phyloP scores from a whole-genome alignment of 208 protist genomes.

The Wallacemonas rigidus region DNA sequence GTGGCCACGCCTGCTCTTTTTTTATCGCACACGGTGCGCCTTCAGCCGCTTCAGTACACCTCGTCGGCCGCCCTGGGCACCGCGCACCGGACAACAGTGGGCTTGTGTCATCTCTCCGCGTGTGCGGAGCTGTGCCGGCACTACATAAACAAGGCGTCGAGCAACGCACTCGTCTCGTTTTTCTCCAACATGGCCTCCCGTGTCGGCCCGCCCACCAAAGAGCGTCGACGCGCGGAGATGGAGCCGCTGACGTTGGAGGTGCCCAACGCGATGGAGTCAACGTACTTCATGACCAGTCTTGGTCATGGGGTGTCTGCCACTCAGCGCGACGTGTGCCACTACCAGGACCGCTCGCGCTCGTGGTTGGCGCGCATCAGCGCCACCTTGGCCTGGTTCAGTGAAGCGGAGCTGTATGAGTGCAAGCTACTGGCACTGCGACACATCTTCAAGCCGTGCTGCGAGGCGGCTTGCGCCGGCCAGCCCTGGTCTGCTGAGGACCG shows the following conservation, averaged over 20 bases:
- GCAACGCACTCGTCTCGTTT: slow-evolving; percentile 31
- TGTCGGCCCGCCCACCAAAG: slow-evolving; percentile 6
- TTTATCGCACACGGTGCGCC: neutral
- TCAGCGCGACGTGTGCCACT: slow-evolving; percentile 12
- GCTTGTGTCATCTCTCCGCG: slow-evolving; percentile 31
- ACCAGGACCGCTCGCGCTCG: slow-evolving; percentile 27
- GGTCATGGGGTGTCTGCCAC: slow-evolving; percentile 16
- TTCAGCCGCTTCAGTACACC: slow-evolving; percentile 9
- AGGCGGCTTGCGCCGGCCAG: neutral
- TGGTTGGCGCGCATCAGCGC: slow-evolving; percentile 47
- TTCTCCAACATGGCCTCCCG: slow-evolving; percentile 39
- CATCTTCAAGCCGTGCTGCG: slow-evolving; percentile 22
- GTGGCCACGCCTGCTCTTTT: neutral
- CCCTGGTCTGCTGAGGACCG: neutral
- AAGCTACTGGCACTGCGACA: slow-evolving; percentile 41
- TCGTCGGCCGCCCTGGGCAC: slow-evolving; percentile 1
- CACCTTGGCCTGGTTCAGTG: slow-evolving; percentile 36
- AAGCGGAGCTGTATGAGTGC: slow-evolving; percentile 24
- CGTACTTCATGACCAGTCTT: slow-evolving; percentile 26
- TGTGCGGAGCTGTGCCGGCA: slow-evolving; percentile 31
- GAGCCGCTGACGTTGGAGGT: slow-evolving; percentile 30
- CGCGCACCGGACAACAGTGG: neutral
- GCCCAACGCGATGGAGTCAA: slow-evolving; percentile 29
- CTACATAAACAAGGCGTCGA: slow-evolving; percentile 25
- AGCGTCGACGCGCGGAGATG: slow-evolving; percentile 17